Evolutionary conservation across 495 filamentous ascomycete species (phyloP).

Genomic region (Hypoxylon fragiforme): DNA sequence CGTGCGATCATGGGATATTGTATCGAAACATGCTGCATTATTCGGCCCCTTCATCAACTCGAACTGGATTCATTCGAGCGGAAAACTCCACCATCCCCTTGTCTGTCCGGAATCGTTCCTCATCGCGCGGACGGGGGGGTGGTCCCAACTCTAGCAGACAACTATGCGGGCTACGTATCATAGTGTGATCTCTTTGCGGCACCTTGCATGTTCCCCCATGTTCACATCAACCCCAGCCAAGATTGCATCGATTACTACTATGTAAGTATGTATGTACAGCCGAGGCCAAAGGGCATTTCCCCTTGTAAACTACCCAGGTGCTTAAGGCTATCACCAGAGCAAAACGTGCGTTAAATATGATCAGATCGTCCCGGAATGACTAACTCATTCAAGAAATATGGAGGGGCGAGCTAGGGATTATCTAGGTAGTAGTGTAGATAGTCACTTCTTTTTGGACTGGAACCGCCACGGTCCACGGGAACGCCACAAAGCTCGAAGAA

Average conservation of each 20-base stretch:
- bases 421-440: too few relatives aligned
- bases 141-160: slow-evolving; percentile 14
- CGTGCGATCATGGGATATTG: slow-evolving; percentile 1
- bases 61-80: slow-evolving; percentile 9
- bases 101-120: slow-evolving; percentile 27
- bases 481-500: slow-evolving; percentile 26
- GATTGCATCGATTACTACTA: slow-evolving; percentile 31
- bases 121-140: slow-evolving; percentile 13
- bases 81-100: slow-evolving; percentile 27
- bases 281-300: slow-evolving; percentile 5
- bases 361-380: slow-evolving; percentile 33
- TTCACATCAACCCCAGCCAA: slow-evolving; percentile 23
- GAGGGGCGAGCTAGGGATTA: slow-evolving; percentile 27
- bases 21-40: slow-evolving; percentile 17
- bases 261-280: neutral
- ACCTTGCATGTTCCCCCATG: slow-evolving; percentile 36
- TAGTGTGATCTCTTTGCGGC: slow-evolving; percentile 36
- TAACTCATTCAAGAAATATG: slow-evolving; percentile 34
- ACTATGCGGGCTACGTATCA: slow-evolving; percentile 25
- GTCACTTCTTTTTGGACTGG: slow-evolving; percentile 17
- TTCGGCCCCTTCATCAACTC: slow-evolving; percentile 24
- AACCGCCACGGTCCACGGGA: slow-evolving; percentile 13
- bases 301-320: slow-evolving; percentile 25
- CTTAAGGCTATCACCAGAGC: slow-evolving; percentile 33
- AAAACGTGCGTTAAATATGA: slow-evolving; percentile 33